Percentiles rank a stretch among this genome's conserved stretches.
These are phyloP conservation scores for Fusarium acutatum DNA, from an alignment of 2,329 filamentous ascomycete species.

Conservation along the genomic window DNA sequence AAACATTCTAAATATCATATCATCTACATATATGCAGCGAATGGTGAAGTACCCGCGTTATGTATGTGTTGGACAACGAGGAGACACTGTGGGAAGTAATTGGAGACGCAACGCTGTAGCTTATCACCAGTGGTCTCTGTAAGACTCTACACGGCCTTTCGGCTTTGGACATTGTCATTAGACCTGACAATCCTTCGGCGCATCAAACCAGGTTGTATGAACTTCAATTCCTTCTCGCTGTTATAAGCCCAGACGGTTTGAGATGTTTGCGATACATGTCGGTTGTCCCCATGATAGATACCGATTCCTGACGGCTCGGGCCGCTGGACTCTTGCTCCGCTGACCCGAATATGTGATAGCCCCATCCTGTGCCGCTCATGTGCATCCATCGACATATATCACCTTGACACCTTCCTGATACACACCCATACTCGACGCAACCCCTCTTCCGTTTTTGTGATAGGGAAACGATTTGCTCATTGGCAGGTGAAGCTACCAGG, in stretches of 20 bases:
- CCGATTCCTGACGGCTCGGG: background rate
- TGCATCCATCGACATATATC: background rate
- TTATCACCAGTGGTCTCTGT: background rate
- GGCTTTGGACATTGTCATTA: background rate
- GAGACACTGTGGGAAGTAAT: background rate
- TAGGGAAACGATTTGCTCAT: accelerated
- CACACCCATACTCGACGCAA: background rate
- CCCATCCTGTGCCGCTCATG: background rate
- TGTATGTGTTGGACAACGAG: background rate
- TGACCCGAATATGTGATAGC: background rate
- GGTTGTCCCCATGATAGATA: background rate
- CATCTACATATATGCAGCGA: background rate
- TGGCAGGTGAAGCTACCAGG: background rate
- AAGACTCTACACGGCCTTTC: no score
- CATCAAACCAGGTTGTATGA: accelerated
- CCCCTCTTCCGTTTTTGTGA: background rate
- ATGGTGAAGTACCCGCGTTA: background rate
- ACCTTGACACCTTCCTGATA: background rate
- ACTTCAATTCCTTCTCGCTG: accelerated
- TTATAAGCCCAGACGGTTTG: background rate
- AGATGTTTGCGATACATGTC: accelerated
- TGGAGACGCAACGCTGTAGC: background rate
- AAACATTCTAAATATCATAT: background rate
- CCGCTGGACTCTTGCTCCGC: background rate
- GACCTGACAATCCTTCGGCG: background rate